phyloP scores from a whole-genome alignment of 164 flowering plant species.

The Euptelea pleiosperma region DNA sequence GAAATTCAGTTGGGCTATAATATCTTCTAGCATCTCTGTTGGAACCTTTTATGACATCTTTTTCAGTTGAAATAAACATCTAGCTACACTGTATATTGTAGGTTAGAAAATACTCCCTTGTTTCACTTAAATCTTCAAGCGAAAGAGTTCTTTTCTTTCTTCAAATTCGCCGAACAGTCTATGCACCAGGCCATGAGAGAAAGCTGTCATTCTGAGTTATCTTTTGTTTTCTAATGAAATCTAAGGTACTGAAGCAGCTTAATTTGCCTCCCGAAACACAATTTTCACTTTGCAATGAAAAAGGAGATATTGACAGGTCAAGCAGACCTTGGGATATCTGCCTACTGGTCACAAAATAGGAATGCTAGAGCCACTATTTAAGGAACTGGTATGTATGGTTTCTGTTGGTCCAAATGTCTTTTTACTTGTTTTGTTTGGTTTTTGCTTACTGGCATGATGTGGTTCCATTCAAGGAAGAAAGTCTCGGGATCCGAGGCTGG shows the following conservation, averaged over 20 bases:
- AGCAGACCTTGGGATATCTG: conserved; percentile 78
- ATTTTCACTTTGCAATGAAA: conserved; percentile 58
- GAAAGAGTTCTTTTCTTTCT: no score
- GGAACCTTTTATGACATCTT: conserved; percentile 97
- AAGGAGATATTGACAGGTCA: conserved; percentile 56
- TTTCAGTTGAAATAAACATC: conserved; percentile 62
- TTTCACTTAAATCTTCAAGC: no score
- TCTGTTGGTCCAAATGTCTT: not conserved
- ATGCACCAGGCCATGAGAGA: no score
- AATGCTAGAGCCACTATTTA: conserved; percentile 70
- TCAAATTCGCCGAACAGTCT: no score
- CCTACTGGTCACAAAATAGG: conserved; percentile 82
- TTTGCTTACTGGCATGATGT: not conserved
- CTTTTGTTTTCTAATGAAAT: conserved; percentile 9
- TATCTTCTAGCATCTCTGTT: conserved; percentile 79
- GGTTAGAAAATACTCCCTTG: not conserved
- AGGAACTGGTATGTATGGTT: conserved; percentile 79
- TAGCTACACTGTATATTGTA: not conserved
- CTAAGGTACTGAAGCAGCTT: conserved; percentile 84
- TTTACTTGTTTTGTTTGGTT: not conserved
- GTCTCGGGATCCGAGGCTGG: no score
- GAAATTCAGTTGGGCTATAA: conserved; percentile 75
- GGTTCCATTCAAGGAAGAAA: no score
- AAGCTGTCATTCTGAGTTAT: conserved; percentile 1
- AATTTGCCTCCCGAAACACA: conserved; percentile 50